Percentiles rank a stretch among this genome's conserved stretches.
Evolutionary conservation across 192 early-diverging fungal genomes (phyloP).

Genomic region (Podila minutissima): DNA sequence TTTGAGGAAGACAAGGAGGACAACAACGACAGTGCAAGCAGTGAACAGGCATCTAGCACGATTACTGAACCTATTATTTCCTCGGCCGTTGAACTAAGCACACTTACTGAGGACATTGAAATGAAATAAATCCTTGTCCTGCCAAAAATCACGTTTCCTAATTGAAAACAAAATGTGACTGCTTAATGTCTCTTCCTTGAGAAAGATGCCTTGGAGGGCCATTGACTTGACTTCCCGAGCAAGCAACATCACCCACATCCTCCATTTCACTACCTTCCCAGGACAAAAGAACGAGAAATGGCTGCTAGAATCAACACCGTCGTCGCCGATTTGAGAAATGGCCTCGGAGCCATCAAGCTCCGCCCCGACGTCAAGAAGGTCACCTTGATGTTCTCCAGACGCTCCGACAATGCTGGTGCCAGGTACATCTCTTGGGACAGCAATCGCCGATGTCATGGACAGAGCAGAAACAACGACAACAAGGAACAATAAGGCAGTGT

Average conservation of each 20-base stretch:
- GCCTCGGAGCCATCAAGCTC: slow-evolving; percentile 59
- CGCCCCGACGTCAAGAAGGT: slow-evolving; percentile 59
- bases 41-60: background rate
- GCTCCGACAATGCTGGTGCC: slow-evolving; percentile 59
- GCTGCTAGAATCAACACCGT: slow-evolving; percentile 29
- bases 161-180: no score
- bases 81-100: background rate
- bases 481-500: no score
- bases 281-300: slow-evolving; percentile 4
- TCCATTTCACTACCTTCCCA: background rate
- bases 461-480: background rate
- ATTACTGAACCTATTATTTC: background rate
- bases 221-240: background rate
- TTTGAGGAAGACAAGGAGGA: slow-evolving; percentile 8
- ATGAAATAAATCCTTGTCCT: no score
- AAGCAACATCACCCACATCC: background rate
- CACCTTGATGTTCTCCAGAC: slow-evolving; percentile 54
- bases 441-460: background rate
- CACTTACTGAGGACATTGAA: no score
- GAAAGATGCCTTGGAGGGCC: no score
- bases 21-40: background rate
- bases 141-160: no score
- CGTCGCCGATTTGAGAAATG: slow-evolving; percentile 52
- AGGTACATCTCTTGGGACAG: slow-evolving; percentile 41
- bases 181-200: no score